These are phyloP conservation scores for Metschnikowia arizonensis DNA, from an alignment of 805 yeast genomes.

Conservation along the genomic window DNA sequence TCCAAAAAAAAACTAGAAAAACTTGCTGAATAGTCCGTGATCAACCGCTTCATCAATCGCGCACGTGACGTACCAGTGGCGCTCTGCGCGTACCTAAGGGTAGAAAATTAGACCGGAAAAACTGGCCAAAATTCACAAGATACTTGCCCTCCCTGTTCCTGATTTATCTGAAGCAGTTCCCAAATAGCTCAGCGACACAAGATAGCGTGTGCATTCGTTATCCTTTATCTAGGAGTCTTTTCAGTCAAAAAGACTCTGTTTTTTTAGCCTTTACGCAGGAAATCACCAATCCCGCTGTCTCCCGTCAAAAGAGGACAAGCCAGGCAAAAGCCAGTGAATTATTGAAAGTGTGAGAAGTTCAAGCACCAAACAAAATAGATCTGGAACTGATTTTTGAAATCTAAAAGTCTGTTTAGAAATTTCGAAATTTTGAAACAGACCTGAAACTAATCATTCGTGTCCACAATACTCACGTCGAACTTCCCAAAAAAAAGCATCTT, in stretches of 20 bases:
- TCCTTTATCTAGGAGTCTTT: background rate
- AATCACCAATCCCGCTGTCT: background rate
- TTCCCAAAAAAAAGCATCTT: background rate
- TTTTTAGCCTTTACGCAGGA: background rate
- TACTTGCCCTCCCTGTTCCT: background rate
- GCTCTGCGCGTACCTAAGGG: slow-evolving; percentile 5
- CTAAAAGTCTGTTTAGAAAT: background rate
- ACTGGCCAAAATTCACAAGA: slow-evolving; percentile 1
- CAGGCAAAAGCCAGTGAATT: background rate
- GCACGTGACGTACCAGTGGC: slow-evolving; percentile 6
- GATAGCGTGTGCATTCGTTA: background rate
- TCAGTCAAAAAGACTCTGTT: background rate
- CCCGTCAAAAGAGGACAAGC: background rate
- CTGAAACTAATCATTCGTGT: background rate
- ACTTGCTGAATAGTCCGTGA: background rate
- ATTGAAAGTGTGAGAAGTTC: background rate
- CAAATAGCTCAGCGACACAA: background rate
- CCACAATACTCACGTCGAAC: background rate
- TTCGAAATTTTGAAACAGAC: background rate
- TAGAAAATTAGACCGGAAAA: slow-evolving; percentile 4
- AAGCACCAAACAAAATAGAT: background rate
- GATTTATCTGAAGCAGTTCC: background rate
- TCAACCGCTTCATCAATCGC: background rate
- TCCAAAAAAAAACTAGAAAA: too few relatives aligned
- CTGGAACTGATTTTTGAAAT: background rate